Evolutionary conservation across 345 rosid genomes (phyloP), one percentile per base, ranked within the genome.

Genomic region (Corchorus capsularis): DNA sequence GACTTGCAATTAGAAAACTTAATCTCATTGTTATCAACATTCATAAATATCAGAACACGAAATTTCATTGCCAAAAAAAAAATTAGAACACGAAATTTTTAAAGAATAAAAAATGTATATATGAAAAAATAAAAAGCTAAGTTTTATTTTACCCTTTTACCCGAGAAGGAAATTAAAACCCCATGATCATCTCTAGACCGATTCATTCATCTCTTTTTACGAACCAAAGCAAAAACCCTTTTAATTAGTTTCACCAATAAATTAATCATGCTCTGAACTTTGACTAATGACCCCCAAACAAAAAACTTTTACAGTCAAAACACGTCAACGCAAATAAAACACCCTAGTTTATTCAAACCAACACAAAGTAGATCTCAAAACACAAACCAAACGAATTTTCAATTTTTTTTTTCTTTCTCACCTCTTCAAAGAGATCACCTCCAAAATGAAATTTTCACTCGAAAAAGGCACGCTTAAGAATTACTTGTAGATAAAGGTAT

Each of bases 171-270:
- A 76, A 84, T 86, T 78, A 78, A 87, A 78, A 81, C 87, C 62
- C 93, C 97, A 52, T 93, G n/a, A n/a, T 94, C 97, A 52, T 93
- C 98, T 81, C 95, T 89, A 22, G 83, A 86, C 86, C 97, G 87
- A 90, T 93, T 93, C 98, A 90, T 93, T 93, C 98, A 93, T 93
- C 82, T 73, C 82, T 52, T 53, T 52, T 69, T 47, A 20, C 27
- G 57, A 45, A 63, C 63, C 4, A 46, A 64, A 70, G 57, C 80
- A 59, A 57, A 69, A 68, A 69, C 47, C 13, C 69, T 77, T 27
- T 68, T 70, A 74, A n/a, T n/a, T n/a, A n/a, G n/a, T 82, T 76
- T 77, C 75, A 78, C 46, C 84, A 60, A 65, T 69, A 79, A 84
- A 79, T 78, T 27, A 27, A 27, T 0, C 86, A 85, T 84, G 80